Conservation (phyloP, 306 rosid species). For the Vigna mungo region DNA sequence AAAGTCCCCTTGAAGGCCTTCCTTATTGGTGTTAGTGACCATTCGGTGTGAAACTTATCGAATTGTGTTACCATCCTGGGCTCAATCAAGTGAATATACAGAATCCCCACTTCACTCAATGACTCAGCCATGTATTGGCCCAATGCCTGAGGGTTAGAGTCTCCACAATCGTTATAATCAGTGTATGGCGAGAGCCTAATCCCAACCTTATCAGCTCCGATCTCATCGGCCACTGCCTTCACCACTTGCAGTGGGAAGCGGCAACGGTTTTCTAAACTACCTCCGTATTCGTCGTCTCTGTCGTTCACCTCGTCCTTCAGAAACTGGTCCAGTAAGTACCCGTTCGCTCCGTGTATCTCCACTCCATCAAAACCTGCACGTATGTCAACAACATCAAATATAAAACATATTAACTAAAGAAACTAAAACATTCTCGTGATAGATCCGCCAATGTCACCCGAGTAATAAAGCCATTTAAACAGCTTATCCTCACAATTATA, state of each 20-base stretch:
- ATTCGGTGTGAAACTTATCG: slow-evolving; percentile 6
- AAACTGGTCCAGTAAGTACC: slow-evolving; percentile 56
- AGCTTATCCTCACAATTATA: no score
- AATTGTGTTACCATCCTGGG: slow-evolving; percentile 60
- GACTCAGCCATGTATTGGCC: slow-evolving; percentile 57
- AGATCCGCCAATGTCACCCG: no score
- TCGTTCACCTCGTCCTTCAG: slow-evolving; percentile 51
- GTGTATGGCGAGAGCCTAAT: slow-evolving; percentile 72
- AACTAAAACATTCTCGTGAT: no score
- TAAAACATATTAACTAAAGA: no score
- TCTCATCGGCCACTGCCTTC: slow-evolving; percentile 58
- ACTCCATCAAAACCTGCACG: slow-evolving; percentile 56
- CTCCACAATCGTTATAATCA: slow-evolving; percentile 53
- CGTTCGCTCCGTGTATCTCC: slow-evolving; percentile 55
- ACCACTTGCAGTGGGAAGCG: slow-evolving; percentile 64
- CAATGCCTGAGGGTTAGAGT: slow-evolving; percentile 64
- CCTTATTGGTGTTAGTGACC: slow-evolving; percentile 54
- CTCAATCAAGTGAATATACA: slow-evolving; percentile 67
- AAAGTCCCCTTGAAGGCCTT: slow-evolving; percentile 58
- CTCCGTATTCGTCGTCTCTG: slow-evolving; percentile 51
- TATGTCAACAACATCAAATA: no score
- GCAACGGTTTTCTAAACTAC: slow-evolving; percentile 62
- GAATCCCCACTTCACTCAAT: slow-evolving; percentile 50
- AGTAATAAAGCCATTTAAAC: no score
- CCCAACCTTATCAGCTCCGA: slow-evolving; percentile 69